Conservation (phyloP, 106 monocot genomes). For the Platanthera zijinensis region DNA sequence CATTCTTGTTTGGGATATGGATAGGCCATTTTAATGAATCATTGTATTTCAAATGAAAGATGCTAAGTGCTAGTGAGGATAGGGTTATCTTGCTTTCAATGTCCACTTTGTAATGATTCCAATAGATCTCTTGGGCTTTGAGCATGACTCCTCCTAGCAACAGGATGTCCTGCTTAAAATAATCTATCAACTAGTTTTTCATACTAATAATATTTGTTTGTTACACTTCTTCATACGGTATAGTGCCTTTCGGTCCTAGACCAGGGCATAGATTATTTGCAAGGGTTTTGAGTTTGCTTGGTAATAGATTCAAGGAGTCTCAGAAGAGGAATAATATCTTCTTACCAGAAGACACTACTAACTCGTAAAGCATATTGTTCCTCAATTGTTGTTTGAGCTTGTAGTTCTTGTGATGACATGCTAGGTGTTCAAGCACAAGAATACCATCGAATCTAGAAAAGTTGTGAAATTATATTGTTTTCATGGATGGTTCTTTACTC, state of each 20-base stretch:
- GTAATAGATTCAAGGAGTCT: constrained; percentile 5
- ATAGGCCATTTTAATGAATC: background rate
- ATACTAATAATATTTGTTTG: background rate
- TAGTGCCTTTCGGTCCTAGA: constrained; percentile 2
- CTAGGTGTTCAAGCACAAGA: too few relatives aligned
- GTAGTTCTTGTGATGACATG: too few relatives aligned
- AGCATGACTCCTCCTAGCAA: background rate
- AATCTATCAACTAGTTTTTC: background rate
- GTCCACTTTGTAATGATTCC: background rate
- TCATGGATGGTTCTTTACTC: too few relatives aligned
- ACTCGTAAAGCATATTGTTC: background rate
- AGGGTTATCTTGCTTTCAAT: background rate
- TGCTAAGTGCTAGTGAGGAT: constrained; percentile 1
- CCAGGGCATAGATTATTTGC: constrained; percentile 10
- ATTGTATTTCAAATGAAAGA: constrained; percentile 4
- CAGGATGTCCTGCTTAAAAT: constrained; percentile 3
- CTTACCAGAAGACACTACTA: background rate
- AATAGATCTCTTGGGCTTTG: constrained; percentile 8
- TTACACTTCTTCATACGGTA: constrained; percentile 2
- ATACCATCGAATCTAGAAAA: too few relatives aligned
- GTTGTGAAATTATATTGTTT: too few relatives aligned
- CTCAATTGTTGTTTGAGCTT: too few relatives aligned
- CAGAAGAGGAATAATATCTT: background rate
- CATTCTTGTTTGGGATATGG: constrained; percentile 8
- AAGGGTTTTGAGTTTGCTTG: background rate